Evolutionary conservation across 192 early-diverging fungal genomes (phyloP).

Genomic region (Coemansia sp.): DNA sequence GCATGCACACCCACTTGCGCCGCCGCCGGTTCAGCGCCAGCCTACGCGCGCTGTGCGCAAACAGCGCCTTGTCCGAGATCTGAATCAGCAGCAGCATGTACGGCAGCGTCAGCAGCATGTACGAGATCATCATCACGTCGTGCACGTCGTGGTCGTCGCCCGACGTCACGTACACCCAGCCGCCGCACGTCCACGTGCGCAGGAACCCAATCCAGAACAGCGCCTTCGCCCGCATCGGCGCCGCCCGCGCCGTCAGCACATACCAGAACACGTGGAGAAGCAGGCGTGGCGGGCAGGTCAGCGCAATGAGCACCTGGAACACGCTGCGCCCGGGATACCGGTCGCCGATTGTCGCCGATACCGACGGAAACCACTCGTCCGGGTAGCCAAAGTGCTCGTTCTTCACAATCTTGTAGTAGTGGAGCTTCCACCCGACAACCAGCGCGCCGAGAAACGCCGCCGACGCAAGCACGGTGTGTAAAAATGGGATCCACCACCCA

Average conservation of each 20-base stretch:
- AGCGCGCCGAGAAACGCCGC: constrained; percentile 68
- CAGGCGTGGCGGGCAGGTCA: constrained; percentile 56
- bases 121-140: constrained; percentile 76
- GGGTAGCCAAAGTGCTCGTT: constrained; percentile 77
- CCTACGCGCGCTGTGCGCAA: constrained; percentile 25
- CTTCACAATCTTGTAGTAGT: constrained; percentile 78
- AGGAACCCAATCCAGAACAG: constrained; percentile 52
- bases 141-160: constrained; percentile 75
- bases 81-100: constrained; percentile 65
- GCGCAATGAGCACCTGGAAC: constrained; percentile 77
- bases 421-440: constrained; percentile 63
- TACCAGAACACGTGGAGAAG: constrained; percentile 51
- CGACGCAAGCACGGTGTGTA: constrained; percentile 52
- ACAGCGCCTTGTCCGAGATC: constrained; percentile 44
- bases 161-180: constrained; percentile 81
- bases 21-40: constrained; percentile 51
- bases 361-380: constrained; percentile 75
- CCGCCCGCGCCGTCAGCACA: constrained; percentile 29
- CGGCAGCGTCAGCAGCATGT: constrained; percentile 71
- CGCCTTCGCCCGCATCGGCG: constrained; percentile 31
- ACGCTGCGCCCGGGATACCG: constrained; percentile 69
- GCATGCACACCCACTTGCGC: constrained; percentile 47
- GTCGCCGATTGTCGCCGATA: constrained; percentile 77
- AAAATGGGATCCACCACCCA: constrained; percentile 51
- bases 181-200: constrained; percentile 73